phyloP scores from a whole-genome alignment of 2,329 filamentous ascomycete species.

The Ophiostoma piceae region DNA sequence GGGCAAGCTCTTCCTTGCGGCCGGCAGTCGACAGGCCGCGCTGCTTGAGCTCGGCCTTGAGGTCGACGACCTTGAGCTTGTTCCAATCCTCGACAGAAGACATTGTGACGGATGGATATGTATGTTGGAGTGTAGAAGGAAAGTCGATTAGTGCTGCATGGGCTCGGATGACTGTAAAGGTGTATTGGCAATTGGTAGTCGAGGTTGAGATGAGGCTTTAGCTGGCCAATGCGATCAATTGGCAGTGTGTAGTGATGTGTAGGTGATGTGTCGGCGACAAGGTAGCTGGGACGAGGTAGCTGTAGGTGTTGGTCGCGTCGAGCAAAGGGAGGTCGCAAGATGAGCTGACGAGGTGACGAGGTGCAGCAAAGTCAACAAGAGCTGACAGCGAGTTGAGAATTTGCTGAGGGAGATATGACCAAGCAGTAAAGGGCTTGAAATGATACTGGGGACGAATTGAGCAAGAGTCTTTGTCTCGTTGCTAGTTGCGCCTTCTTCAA shows the following conservation, averaged over 20 bases:
- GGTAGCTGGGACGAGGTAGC: neutral
- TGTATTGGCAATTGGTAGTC: neutral
- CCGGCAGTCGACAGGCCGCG: conserved; percentile 65
- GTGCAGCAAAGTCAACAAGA: neutral
- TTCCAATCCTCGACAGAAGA: conserved; percentile 48
- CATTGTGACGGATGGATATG: neutral
- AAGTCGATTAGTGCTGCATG: conserved; percentile 6
- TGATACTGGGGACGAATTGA: neutral
- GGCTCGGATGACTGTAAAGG: neutral
- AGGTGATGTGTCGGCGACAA: neutral
- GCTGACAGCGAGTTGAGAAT: neutral
- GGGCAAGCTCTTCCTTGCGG: conserved; percentile 66
- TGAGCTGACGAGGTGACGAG: neutral
- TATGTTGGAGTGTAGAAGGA: too few species aligned
- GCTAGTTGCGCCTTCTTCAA: neutral
- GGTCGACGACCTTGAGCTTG: conserved; percentile 66
- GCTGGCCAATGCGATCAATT: neutral
- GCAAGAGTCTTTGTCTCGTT: neutral
- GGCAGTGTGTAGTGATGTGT: neutral
- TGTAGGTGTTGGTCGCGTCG: conserved; percentile 3
- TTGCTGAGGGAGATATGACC: neutral
- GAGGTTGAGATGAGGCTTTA: neutral
- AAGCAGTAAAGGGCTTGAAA: neutral
- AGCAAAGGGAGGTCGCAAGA: neutral
- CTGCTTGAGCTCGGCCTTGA: conserved; percentile 68